Evolutionary conservation across 768 basidiomycete species (phyloP), one percentile per base, ranked within the genome.

Genomic region (Vararia minispora): DNA sequence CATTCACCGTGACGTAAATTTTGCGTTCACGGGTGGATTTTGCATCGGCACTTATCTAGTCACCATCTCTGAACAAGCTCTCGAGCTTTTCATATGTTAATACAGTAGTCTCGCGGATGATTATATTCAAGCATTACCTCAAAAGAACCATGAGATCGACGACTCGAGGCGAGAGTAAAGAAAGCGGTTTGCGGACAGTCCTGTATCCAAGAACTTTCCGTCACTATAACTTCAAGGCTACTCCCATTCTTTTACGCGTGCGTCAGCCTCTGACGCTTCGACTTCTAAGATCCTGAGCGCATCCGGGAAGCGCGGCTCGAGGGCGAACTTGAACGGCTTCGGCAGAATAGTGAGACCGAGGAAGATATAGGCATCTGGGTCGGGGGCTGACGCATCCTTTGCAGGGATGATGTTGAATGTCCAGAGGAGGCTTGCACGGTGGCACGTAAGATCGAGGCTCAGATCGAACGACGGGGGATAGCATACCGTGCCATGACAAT

Each of bases 401-500:
- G 30, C 13, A 16, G 38, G 38, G 6, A 32, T 12, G n/a, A 39
- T 14, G 14, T 23, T 14, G 28, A 39, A 39, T 24, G 38, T 30
- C 38, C 38, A 39, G 2, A 39, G 22, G 5, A 39, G 17, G 29
- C 38, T 39, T 8, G 8, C 16, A 17, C 1, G 23, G 21, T 4
- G 13, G 3, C 21, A 6, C 7, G 7, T 10, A 2, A 6, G 17
- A 30, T 28, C 13, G 36, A n/a, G 2, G 14, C 3, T 10, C 29
- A 33, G 13, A 32, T 12, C 14, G 31, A 5, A 17, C 14, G 28
- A 10, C 18, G 10, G 13, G 8, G 18, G 1, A 22, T 13, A 3
- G n/a, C 16, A 13, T 33, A 39, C 38, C 38, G 28, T 8, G 20
- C 29, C 9, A 39, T 13, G 30, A 39, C 25, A 17, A 39, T 39